Evolutionary conservation across 139 green algal genomes (phyloP), one percentile per base, ranked within the genome.

Genomic region (Microglena sp.): DNA sequence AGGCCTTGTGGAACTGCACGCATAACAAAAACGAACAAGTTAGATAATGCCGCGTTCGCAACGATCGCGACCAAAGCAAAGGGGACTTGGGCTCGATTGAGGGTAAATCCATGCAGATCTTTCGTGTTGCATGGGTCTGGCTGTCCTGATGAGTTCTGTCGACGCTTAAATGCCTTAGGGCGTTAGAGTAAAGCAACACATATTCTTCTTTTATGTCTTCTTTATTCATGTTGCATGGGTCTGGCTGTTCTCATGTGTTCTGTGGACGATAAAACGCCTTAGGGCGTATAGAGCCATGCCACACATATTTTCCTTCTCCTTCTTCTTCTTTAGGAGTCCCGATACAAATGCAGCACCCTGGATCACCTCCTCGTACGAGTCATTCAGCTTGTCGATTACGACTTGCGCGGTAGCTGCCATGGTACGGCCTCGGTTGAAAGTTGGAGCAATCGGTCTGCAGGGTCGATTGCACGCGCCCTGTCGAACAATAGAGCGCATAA

Each of bases 361-460:
- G 26, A 60, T 4, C 33, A 77, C 71, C 64, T 69, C 55, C 50
- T 77, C 71, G 24, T 77, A 77, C 1, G 24, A 45, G 1, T 64
- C 44, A 24, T 78, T 78, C 45, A 75, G 35, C 33, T 57, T 45
- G 15, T 54, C 32, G 34, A 45, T 53, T n/a, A 65, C 50, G 18
- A 35, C 55, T 29, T 50, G 40, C 11, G 15, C 8, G 5, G 55
- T 43, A 27, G 4, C 5, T 4, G 18, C 36, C 28, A 35, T 24
- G 55, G 8, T 34, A 62, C 55, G 21, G 29, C 7, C 5, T 62
- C 29, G 55, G 4, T 62, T n/a, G 4, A 11, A 6, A 8, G 8
- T 11, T 32, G 29, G 45, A 24, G 45, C 5, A 4, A 26, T 32
- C 45, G n/a, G 28, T 57, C n/a, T 27, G 5, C 7, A 5, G 29